These are phyloP conservation scores for Panicum virgatum DNA, from an alignment of 202 grass and related monocot species.

Conservation along the genomic window DNA sequence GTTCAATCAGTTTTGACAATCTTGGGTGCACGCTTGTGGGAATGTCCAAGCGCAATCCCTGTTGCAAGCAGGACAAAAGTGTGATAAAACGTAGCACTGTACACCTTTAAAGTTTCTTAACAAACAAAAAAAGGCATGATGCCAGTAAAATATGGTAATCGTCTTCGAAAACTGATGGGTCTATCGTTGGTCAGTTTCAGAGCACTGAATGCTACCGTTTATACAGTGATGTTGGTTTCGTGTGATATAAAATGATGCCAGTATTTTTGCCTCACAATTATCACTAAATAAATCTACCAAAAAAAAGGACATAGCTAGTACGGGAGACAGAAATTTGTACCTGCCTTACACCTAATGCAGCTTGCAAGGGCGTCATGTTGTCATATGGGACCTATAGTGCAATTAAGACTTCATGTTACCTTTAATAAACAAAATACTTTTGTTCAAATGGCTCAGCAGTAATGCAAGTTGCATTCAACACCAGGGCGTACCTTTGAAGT, in stretches of 20 bases:
- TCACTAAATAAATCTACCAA: background rate
- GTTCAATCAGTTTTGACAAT: conserved; percentile 55
- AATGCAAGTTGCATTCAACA: conserved; percentile 26
- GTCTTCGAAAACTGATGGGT: too few relatives aligned
- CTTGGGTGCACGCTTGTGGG: conserved; percentile 50
- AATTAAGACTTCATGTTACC: conserved; percentile 12
- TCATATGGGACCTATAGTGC: conserved; percentile 79
- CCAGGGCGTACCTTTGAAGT: conserved; percentile 71
- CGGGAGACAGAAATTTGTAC: conserved; percentile 49
- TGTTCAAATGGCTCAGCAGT: background rate
- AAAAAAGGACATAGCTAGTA: background rate
- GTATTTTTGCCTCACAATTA: background rate
- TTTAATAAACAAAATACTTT: conserved; percentile 2
- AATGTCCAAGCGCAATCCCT: conserved; percentile 78
- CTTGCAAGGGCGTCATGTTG: conserved; percentile 87
- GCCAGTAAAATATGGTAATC: background rate
- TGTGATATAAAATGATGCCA: background rate
- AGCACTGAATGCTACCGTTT: background rate
- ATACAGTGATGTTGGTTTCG: background rate
- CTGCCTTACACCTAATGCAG: conserved; percentile 92
- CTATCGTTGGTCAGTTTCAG: too few relatives aligned
- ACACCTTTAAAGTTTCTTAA: background rate
- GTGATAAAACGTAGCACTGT: background rate
- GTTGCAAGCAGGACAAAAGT: background rate
- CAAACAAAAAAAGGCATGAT: too few relatives aligned